Base-by-base conservation (phyloP, 2,329 filamentous ascomycete genomes). In the Pezicula carpinea region DNA sequence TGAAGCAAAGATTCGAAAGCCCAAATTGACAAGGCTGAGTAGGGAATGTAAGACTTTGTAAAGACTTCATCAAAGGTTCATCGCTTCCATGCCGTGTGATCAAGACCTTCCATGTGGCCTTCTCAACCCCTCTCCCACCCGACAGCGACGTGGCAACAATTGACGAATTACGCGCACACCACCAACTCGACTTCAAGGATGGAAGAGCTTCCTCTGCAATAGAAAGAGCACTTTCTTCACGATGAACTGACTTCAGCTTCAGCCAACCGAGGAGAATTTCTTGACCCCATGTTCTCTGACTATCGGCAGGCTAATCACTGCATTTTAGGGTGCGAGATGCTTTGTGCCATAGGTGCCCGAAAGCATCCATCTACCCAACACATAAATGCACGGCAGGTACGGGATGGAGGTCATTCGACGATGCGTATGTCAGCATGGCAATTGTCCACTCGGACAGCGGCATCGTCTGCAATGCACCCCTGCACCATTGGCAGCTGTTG, bases 81-180 rank as follows among this genome's bases (percentile, higher is more conserved):
- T 10, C 26, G 47, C 15, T 47, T 22, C n/a, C 26, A 22, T 36
- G 40, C 26, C 33, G 46, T 44, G 47, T 50, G 50, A 38, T 18
- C 21, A n/a, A n/a, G 35, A 18, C 39, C 33, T 18, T 36, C 14
- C 11, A 48, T 48, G 51, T 48, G 50, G 48, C 44, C 43, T 39
- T 6, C 23, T 26, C 23, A 26, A 26, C 23, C 23, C 23, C 23
- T 26, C 21, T 48, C n/a, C 44, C 29, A 49, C 17, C 15, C 29
- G 32, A 7, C 17, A 44, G 44, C 32, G 44, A 53, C 50, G 42
- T 59, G 49, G 49, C 55, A 53, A 43, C 47, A 50, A 42, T 46
- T 47, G 21, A 50, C n/a, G 33, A 53, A 15, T 51, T 49, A 31
- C 36, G 43, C 44, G 21, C 44, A 49, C 48, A 54, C 44, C 44